Evolutionary conservation across 148 eudicot genomes (phyloP).

Genomic region (Vaccinium corymbosum): DNA sequence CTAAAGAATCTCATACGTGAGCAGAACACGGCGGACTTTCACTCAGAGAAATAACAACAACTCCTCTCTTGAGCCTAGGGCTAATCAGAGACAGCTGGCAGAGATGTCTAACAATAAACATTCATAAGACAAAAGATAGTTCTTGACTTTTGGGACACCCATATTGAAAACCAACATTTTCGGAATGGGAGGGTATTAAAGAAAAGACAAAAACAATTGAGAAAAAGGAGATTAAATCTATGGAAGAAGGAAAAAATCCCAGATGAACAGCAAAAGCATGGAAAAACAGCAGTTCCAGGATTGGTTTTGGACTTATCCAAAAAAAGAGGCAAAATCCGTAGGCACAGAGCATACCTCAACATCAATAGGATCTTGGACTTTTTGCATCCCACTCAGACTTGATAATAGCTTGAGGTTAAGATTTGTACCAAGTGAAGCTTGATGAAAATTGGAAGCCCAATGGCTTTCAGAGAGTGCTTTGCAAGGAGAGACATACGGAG

Average conservation of each 20-base stretch:
- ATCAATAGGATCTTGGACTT: conserved; percentile 19
- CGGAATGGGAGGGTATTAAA: neutral
- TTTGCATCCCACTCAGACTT: conserved; percentile 29
- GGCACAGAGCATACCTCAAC: conserved; percentile 43
- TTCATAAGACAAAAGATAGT: neutral
- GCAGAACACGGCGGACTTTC: too few species aligned
- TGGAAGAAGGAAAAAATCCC: neutral
- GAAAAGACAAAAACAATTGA: neutral
- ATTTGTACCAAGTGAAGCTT: conserved; percentile 75
- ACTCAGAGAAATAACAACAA: too few species aligned
- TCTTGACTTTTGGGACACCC: neutral
- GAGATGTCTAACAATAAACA: neutral
- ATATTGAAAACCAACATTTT: neutral
- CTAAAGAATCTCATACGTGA: too few species aligned
- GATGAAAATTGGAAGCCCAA: conserved; percentile 87
- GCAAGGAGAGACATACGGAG: conserved; percentile 25
- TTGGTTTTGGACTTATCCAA: neutral
- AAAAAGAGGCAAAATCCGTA: neutral
- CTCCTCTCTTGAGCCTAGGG: too few species aligned
- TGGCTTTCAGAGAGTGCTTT: conserved; percentile 44
- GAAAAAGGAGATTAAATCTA: neutral
- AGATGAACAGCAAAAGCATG: neutral
- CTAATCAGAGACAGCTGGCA: too few species aligned
- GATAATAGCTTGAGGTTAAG: conserved; percentile 53
- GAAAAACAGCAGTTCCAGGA: neutral